phyloP scores from a whole-genome alignment of 2,329 filamentous ascomycete species.

The Proliferodiscus dingleyae region DNA sequence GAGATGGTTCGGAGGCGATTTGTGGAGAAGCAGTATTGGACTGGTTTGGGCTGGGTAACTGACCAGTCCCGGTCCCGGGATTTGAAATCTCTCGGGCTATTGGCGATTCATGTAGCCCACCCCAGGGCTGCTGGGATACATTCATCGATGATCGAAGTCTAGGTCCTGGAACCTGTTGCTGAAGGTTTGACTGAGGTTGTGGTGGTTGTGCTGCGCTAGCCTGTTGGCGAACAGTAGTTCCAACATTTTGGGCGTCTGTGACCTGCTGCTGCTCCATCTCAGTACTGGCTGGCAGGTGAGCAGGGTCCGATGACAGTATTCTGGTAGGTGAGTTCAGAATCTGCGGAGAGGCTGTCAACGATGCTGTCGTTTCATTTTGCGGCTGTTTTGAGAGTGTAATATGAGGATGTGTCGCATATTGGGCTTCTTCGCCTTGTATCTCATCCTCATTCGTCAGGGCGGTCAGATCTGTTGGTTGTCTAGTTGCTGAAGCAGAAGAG shows the following conservation, averaged over 20 bases:
- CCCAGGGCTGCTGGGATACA: neutral
- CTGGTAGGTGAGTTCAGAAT: neutral
- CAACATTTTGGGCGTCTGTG: neutral
- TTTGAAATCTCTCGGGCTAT: neutral
- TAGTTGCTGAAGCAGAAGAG: neutral
- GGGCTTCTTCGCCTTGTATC: neutral
- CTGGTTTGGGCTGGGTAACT: constrained; percentile 7
- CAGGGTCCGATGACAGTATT: no score
- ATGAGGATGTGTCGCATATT: constrained; percentile 1
- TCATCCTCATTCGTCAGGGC: neutral
- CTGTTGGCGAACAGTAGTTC: no score
- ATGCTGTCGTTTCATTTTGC: neutral
- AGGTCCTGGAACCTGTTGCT: neutral
- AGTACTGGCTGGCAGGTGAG: no score
- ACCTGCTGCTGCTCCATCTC: neutral
- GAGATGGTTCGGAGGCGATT: neutral
- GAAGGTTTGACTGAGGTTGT: no score
- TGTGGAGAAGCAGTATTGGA: constrained; percentile 1
- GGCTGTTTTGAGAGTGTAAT: neutral
- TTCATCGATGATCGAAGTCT: neutral
- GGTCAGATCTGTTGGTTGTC: neutral
- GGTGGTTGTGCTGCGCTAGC: no score
- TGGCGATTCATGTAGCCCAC: neutral
- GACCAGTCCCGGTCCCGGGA: neutral
- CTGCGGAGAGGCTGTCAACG: neutral